phyloP scores from a whole-genome alignment of 2,329 filamentous ascomycete species.

The Epichloe sibirici region DNA sequence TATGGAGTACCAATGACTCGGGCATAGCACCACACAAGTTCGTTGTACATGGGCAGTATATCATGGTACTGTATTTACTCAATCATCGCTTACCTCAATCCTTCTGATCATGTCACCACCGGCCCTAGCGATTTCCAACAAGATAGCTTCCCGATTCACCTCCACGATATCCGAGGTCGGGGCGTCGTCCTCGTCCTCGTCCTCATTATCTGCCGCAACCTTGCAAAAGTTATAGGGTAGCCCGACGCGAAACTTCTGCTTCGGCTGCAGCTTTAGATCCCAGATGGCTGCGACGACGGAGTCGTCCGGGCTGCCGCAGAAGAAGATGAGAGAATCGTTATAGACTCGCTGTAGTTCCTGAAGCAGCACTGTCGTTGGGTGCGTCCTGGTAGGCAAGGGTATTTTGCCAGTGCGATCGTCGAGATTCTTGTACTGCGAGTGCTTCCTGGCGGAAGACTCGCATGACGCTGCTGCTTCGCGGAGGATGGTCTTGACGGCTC shows the following conservation, averaged over 20 bases:
- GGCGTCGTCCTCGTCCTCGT: slow-evolving; percentile 20
- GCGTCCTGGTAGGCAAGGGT: slow-evolving; percentile 38
- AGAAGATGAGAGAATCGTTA: slow-evolving; percentile 62
- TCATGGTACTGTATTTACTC: not conserved
- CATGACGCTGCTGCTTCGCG: slow-evolving; percentile 22
- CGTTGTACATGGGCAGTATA: no score
- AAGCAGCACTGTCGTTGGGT: slow-evolving; percentile 52
- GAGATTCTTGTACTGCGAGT: slow-evolving; percentile 70
- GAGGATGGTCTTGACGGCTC: slow-evolving; percentile 31
- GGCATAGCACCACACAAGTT: no score
- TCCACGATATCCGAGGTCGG: slow-evolving; percentile 33
- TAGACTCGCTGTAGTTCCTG: slow-evolving; percentile 57
- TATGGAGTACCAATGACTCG: no score
- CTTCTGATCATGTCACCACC: slow-evolving; percentile 55
- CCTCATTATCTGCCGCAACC: slow-evolving; percentile 10
- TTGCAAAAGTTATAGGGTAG: slow-evolving; percentile 46
- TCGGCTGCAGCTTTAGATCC: slow-evolving; percentile 38
- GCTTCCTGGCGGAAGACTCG: slow-evolving; percentile 24
- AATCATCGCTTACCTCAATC: slow-evolving; percentile 38
- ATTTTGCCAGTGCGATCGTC: slow-evolving; percentile 40
- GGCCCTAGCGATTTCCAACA: slow-evolving; percentile 60
- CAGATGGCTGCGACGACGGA: slow-evolving; percentile 44
- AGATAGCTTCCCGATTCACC: slow-evolving; percentile 54
- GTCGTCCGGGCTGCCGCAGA: slow-evolving; percentile 52
- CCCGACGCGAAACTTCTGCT: slow-evolving; percentile 56